Evolutionary conservation across 441 rosid genomes (phyloP), one percentile per base, ranked within the genome.

Genomic region (Croton setiger): DNA sequence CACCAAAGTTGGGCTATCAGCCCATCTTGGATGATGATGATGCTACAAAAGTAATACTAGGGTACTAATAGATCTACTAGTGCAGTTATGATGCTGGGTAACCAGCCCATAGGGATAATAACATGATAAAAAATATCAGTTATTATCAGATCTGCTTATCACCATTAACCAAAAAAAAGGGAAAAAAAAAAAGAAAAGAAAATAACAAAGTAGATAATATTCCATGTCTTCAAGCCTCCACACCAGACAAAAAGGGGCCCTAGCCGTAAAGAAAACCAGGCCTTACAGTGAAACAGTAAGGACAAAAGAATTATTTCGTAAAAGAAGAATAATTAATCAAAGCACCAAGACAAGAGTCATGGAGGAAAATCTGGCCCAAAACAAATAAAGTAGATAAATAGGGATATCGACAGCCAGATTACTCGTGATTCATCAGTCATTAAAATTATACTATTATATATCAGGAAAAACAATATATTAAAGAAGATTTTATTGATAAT

Each of bases 161-260:
- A 27, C 31, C 31, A 2, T 27, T 27, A 27, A n/a, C n/a, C n/a
- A n/a, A n/a, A n/a, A n/a, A n/a, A n/a, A n/a, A n/a, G n/a, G n/a
- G n/a, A n/a, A 27, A 27, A 27, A 27, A 27, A 27, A 27, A 27
- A 27, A 27, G 2, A 17, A 23, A 20, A 11, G n/a, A 7, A 51
- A 18, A 13, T 23, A 43, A 56, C 44, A 47, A 20, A 18, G 15
- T 13, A 6, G 49, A 33, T 21, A 33, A 15, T 37, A 21, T 23
- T 44, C 23, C 15, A 31, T 7, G 10, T 21, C 41, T 23, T 31
- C 10, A 44, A 17, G 21, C 23, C 15, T 44, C 20, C 70, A 58
- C 66, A 51, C 60, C 66, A 66, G 61, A 59, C 71, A 66, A 47
- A 31, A 53, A 37, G 27, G 71, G 71, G 48, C 37, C 61, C 75